phyloP scores from a whole-genome alignment of 768 basidiomycete genomes.

The Calvatia gigantea region DNA sequence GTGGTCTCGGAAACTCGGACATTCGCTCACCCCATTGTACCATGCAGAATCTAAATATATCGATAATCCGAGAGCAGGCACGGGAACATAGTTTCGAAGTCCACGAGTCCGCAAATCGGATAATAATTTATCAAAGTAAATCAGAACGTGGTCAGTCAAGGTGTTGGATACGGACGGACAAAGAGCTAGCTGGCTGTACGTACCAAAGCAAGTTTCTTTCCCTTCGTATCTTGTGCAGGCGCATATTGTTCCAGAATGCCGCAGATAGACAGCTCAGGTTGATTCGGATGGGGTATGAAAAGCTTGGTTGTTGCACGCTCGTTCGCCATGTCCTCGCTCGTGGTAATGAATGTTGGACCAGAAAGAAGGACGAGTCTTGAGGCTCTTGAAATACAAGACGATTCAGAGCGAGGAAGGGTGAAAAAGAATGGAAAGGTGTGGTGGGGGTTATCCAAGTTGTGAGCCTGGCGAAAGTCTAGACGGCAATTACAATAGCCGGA shows the following conservation, averaged over 20 bases:
- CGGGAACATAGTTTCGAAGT: too few relatives aligned
- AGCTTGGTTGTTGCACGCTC: conserved; percentile 45
- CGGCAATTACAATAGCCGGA: too few relatives aligned
- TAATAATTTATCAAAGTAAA: neutral
- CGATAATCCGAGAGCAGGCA: neutral
- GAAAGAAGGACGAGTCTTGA: neutral
- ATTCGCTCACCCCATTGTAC: conserved; percentile 65
- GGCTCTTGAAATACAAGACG: too few relatives aligned
- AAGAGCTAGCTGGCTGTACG: conserved; percentile 20
- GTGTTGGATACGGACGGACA: conserved; percentile 8
- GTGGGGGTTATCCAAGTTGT: too few relatives aligned
- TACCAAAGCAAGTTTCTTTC: conserved; percentile 64
- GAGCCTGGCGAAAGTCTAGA: too few relatives aligned
- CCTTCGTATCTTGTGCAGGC: conserved; percentile 46
- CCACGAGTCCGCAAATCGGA: neutral
- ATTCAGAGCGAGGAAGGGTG: too few relatives aligned
- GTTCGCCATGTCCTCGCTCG: conserved; percentile 17
- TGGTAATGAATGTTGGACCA: neutral
- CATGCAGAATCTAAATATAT: conserved; percentile 65
- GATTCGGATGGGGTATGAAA: conserved; percentile 46
- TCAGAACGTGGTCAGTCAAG: neutral
- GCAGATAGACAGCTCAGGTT: conserved; percentile 41
- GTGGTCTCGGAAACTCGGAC: too few relatives aligned
- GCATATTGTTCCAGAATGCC: conserved; percentile 63
- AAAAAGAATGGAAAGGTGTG: too few relatives aligned